A percentile compares a stretch with the other conserved stretches of the same genome.
Conservation (phyloP, 225 moss, liverwort and hornwort genomes). For the Neckera pumila region DNA sequence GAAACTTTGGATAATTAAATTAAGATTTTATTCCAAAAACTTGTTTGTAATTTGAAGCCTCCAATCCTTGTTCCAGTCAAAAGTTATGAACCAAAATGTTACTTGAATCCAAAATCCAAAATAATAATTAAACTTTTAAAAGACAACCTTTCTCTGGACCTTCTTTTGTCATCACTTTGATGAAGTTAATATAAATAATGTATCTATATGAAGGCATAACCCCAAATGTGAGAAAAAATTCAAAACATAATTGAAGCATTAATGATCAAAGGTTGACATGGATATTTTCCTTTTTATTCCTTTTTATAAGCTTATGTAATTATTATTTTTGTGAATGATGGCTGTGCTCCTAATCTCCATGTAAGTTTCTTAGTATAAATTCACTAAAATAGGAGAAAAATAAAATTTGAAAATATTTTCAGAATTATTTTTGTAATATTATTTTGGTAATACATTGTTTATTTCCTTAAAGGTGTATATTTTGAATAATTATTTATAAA, state of each 20-base stretch:
- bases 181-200: too few species aligned
- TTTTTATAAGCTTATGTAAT: not conserved
- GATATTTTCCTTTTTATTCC: not conserved
- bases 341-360: not conserved
- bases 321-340: not conserved
- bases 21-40: not conserved
- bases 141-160: too few species aligned
- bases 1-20: not conserved
- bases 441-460: not conserved
- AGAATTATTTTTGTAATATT: not conserved
- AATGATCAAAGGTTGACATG: not conserved
- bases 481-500: not conserved
- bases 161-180: too few species aligned
- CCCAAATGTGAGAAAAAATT: not conserved
- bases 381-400: not conserved
- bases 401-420: not conserved
- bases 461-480: rapidly evolving
- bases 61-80: too few species aligned
- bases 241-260: not conserved
- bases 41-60: not conserved
- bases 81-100: not conserved
- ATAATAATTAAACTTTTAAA: too few species aligned
- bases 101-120: not conserved
- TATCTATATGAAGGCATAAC: too few species aligned
- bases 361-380: not conserved